A percentile compares a stretch with the other conserved stretches of the same genome.
phyloP scores from a whole-genome alignment of 129 eudicot species.

The Chrysanthemum seticuspe region DNA sequence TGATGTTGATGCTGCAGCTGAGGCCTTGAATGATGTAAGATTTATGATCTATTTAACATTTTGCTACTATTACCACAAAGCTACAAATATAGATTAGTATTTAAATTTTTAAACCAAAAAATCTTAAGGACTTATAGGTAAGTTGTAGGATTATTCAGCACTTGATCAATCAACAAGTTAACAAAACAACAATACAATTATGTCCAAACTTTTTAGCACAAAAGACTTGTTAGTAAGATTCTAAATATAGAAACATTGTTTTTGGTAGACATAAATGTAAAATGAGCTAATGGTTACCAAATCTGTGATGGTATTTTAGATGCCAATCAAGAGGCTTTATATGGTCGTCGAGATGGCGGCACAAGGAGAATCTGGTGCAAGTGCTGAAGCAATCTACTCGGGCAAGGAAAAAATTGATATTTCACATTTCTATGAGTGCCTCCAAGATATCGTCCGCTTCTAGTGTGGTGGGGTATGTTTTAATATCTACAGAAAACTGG shows the following conservation, averaged over 20 bases:
- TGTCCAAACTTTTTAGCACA: not conserved
- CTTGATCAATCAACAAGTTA: too few relatives aligned
- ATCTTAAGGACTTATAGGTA: too few relatives aligned
- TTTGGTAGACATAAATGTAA: constrained; percentile 13
- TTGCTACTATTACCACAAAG: not conserved
- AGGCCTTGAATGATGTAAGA: constrained; percentile 92
- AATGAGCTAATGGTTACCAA: constrained; percentile 21
- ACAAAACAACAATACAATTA: constrained; percentile 23
- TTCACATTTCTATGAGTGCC: constrained; percentile 89
- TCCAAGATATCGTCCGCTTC: constrained; percentile 63
- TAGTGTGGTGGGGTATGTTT: constrained; percentile 12
- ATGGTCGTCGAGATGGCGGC: constrained; percentile 99
- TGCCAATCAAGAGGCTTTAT: constrained; percentile 90
- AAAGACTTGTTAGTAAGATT: constrained; percentile 17
- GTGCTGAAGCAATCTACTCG: constrained; percentile 80
- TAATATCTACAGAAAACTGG: constrained; percentile 8
- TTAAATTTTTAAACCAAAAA: not conserved
- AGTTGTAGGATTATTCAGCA: too few relatives aligned
- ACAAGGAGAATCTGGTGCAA: constrained; percentile 88
- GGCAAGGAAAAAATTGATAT: constrained; percentile 77
- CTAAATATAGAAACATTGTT: not conserved
- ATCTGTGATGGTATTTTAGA: constrained; percentile 38
- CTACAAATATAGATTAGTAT: not conserved
- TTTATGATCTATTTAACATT: constrained; percentile 5
- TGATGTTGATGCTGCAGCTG: constrained; percentile 91